Evolutionary conservation across 768 basidiomycete species (phyloP), one percentile per base, ranked within the genome.

Genomic region (Suillus weaverae): DNA sequence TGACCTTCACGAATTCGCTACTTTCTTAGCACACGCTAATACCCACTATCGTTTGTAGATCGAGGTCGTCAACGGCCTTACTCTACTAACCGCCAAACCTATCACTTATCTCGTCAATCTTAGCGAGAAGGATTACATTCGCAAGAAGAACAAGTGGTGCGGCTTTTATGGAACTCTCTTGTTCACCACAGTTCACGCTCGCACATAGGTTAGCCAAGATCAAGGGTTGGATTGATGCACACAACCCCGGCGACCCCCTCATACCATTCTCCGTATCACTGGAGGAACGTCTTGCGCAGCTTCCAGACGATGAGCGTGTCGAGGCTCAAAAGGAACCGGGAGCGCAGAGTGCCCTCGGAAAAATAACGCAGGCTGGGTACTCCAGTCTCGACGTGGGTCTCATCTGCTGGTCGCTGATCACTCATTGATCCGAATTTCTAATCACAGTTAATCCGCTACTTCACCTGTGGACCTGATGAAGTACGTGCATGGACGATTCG

Each of bases 61-160:
- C 68, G 95, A 96, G 68, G 87, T 94, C 63, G 89, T 97, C 76
- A 97, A 97, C 77, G 78, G 86, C 53, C 88, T 99, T 64, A 85
- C 89, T 70, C 89, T 99, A 32, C 85, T 99, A 62, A 99, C 97
- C 20, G 96, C 97, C 62, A 98, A 98, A 76, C 93, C 97, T 39
- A 94, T 99, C 66, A 97, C 92, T 60, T 99, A 99, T 81, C 90
- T 99, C 59, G 95, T 98, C 80, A 99, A 99, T 80, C 81, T 99
- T 55, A 94, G 92, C 65, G 96, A 99, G 78, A 86, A 87, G 69
- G 97, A 99, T 76, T 99, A 92, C 72, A 79, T 93, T 65, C 89
- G 97, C 68, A 99, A 98, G 80, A 99, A 98, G 88, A 99, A 98
- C 83, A 99, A 98, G 83, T 99, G 97, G 96, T 91, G 64, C 50